Base-by-base conservation (phyloP, 192 early-diverging fungal genomes). In the Coemansia umbellata region DNA sequence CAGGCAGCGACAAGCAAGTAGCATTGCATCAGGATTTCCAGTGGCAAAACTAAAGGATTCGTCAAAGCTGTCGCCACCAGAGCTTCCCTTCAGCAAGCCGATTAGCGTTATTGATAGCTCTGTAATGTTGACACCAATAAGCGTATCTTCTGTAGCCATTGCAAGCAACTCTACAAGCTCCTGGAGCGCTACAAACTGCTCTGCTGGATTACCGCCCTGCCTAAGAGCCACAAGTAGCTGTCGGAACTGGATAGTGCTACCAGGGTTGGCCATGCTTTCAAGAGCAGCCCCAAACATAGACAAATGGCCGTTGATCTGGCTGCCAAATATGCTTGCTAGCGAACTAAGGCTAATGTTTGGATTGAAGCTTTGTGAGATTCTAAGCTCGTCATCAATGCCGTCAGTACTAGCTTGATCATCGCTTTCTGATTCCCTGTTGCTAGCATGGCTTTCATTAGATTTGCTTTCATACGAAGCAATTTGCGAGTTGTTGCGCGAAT, bases 1-100 rank as follows among this genome's bases (percentile, higher is more conserved):
- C 23, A 97, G 59, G 60, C 94, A 97, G 8, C 94, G 90, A 43
- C 90, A 92, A 9, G 93, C 87, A 32, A 97, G 78, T 13, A 97
- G 61, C 85, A 97, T 91, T 33, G 90, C 66, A 32, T 92, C 89
- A 5, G 87, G 83, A 45, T 81, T 85, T 28, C 69, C 40, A 15
- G 23, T 30, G 9, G 40, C 17, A 13, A 53, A 26, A 1, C 37
- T 58, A 10, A 22, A 45, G 37, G 61, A 65, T 30, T 71, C 76
- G 43, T 61, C 64, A 35, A 66, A 58, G 37, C 31, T 47, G 4
- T 73, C 78, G 11, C 51, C 45, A 3, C 81, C 79, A n/a, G n/a
- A n/a, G n/a, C n/a, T n/a, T n/a, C n/a, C n/a, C 17, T 80, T 74
- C 43, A 91, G 62, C 10, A 94, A 47, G 3, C 53, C 45, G n/a